phyloP scores from a whole-genome alignment of 306 rosid genomes.

The Citrullus mucosospermus region DNA sequence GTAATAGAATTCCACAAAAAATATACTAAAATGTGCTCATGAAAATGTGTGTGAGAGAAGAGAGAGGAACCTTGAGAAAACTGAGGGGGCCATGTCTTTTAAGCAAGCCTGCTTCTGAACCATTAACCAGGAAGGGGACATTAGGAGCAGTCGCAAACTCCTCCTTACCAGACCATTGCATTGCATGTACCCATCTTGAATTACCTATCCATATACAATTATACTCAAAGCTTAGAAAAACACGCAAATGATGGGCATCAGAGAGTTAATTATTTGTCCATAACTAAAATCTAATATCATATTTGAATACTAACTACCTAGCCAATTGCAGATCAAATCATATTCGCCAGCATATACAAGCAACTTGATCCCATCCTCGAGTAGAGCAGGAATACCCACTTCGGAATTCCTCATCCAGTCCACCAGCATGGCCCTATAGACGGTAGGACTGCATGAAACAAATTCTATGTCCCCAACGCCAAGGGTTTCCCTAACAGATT shows the following conservation, averaged over 20 bases:
- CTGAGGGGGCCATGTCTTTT: constrained; percentile 74
- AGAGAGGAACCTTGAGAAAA: constrained; percentile 67
- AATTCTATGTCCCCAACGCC: constrained; percentile 76
- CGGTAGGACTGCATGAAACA: constrained; percentile 84
- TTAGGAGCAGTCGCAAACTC: constrained; percentile 56
- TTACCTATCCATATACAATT: constrained; percentile 49
- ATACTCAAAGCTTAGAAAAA: constrained; percentile 4
- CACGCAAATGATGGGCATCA: not conserved
- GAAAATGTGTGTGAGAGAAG: not conserved
- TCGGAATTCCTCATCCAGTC: constrained; percentile 98
- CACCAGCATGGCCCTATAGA: constrained; percentile 82
- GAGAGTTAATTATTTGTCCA: not conserved
- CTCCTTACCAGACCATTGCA: constrained; percentile 93
- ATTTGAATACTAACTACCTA: constrained; percentile 58
- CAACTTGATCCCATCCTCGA: constrained; percentile 77
- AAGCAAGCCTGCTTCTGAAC: constrained; percentile 69
- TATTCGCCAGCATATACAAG: constrained; percentile 94
- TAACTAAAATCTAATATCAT: not conserved
- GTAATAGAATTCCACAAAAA: not conserved
- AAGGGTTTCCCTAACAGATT: constrained; percentile 60
- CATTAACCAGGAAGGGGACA: constrained; percentile 59
- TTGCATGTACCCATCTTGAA: constrained; percentile 95
- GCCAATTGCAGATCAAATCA: constrained; percentile 99
- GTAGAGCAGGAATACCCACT: constrained; percentile 91
- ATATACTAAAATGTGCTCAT: too few relatives aligned